phyloP scores from a whole-genome alignment of 768 basidiomycete genomes.

The Aureoboletus auriporus region DNA sequence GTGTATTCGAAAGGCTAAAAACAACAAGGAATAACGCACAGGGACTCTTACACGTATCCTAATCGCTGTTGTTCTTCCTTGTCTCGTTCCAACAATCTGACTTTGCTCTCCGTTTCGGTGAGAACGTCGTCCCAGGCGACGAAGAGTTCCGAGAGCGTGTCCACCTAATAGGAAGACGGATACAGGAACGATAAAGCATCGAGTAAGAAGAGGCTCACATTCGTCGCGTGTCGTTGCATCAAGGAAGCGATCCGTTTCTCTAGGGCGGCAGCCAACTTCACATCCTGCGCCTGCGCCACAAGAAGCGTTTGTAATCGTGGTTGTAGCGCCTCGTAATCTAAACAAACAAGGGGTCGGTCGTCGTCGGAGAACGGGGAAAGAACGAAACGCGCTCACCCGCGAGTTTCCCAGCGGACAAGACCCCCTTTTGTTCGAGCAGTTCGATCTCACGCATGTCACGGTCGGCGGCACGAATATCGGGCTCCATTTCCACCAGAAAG shows the following conservation, averaged over 20 bases:
- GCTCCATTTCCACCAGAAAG: conserved; percentile 73
- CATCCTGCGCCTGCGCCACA: conserved; percentile 56
- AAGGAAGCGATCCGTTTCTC: conserved; percentile 63
- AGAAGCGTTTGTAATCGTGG: conserved; percentile 65
- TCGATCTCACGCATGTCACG: conserved; percentile 79
- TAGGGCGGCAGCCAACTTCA: conserved; percentile 49
- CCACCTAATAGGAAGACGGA: conserved; percentile 47
- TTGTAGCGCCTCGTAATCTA: conserved; percentile 61
- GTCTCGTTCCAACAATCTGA: conserved; percentile 56
- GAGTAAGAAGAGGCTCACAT: conserved; percentile 40
- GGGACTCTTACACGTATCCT: conserved; percentile 44
- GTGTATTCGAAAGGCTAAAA: too few relatives aligned
- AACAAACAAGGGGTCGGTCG: not conserved
- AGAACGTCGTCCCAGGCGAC: conserved; percentile 82
- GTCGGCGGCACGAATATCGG: conserved; percentile 79
- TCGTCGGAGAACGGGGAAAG: too few relatives aligned
- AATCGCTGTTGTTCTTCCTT: conserved; percentile 55
- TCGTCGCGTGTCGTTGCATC: conserved; percentile 66
- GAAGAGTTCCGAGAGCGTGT: conserved; percentile 78
- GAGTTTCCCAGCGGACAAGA: conserved; percentile 69
- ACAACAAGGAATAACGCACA: too few relatives aligned
- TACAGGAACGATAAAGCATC: not conserved
- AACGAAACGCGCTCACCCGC: conserved; percentile 36
- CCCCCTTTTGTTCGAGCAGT: conserved; percentile 62
- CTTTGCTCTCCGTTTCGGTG: conserved; percentile 59